A percentile compares a stretch with the other conserved stretches of the same genome.
phyloP scores from a whole-genome alignment of 2,329 filamentous ascomycete genomes.

The Penicillium aurantiogriseum region DNA sequence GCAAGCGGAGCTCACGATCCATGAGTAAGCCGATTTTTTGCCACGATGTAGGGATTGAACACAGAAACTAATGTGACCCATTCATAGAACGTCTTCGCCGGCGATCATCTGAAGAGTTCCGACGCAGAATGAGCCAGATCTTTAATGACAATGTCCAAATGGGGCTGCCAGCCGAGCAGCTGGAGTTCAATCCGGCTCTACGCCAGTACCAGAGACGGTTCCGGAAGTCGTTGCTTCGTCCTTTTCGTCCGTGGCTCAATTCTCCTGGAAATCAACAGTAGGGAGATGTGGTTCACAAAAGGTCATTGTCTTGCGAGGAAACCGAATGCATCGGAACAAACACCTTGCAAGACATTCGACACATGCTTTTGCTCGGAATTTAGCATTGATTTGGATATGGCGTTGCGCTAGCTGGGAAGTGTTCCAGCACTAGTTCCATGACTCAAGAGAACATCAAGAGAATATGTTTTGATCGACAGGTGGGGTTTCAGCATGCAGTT shows the following conservation, averaged over 20 bases:
- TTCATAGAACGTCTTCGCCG: conserved; percentile 21
- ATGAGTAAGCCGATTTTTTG: conserved; percentile 15
- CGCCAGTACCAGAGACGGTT: conserved; percentile 11
- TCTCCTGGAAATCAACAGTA: neutral
- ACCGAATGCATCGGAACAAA: neutral
- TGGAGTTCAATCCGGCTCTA: conserved; percentile 24
- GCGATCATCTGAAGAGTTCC: conserved; percentile 35
- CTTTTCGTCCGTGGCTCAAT: conserved; percentile 11
- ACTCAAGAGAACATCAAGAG: neutral
- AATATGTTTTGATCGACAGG: neutral
- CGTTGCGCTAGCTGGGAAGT: neutral
- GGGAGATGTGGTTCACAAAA: neutral
- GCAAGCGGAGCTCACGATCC: conserved; percentile 11
- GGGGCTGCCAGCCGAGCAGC: conserved; percentile 21
- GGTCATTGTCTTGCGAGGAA: neutral
- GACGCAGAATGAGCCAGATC: conserved; percentile 33
- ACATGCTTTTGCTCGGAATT: neutral
- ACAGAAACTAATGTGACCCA: neutral
- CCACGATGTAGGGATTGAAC: neutral
- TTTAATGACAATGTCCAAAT: conserved; percentile 33
- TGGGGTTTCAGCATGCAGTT: neutral
- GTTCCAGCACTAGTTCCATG: neutral
- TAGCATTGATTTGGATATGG: neutral
- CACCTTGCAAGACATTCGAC: neutral
- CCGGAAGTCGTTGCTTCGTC: conserved; percentile 17